Conservation (phyloP, 1,284 basidiomycete genomes). For the Rhodofomes roseus region DNA sequence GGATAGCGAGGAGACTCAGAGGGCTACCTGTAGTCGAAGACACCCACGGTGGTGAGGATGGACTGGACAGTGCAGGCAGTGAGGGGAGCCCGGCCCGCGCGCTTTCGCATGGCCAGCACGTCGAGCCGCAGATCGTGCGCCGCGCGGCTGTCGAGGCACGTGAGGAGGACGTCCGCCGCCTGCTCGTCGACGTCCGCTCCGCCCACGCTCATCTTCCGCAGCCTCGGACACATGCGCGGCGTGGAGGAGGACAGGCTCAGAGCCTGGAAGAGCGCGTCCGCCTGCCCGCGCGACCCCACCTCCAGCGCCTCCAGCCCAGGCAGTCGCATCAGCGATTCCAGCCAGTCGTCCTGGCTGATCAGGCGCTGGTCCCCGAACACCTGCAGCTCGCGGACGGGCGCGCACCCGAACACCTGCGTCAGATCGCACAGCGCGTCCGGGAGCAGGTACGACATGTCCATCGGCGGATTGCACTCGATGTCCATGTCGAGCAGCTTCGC, state of each 20-base stretch:
- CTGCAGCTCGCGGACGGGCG: background rate
- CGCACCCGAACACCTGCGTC: background rate
- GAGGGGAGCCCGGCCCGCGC: background rate
- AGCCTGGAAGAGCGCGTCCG: background rate
- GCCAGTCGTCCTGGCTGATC: background rate
- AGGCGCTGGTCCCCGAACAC: constrained; percentile 2
- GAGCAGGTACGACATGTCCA: constrained; percentile 6
- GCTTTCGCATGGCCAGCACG: background rate
- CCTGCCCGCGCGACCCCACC: constrained; percentile 4
- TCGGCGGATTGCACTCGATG: constrained; percentile 3
- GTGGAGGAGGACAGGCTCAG: background rate
- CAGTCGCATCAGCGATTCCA: background rate
- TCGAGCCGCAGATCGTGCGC: background rate
- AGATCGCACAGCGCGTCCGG: constrained; percentile 4
- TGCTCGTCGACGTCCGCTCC: background rate
- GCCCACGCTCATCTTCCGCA: background rate
- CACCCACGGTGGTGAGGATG: background rate
- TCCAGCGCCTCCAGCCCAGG: background rate
- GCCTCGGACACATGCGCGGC: background rate
- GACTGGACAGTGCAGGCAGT: background rate
- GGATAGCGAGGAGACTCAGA: background rate
- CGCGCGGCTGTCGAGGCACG: background rate
- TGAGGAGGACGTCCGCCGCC: background rate
- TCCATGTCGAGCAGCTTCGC: constrained; percentile 3
- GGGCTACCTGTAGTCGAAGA: background rate